Percentiles rank a stretch among this genome's conserved stretches.
These are phyloP conservation scores for Phytophthora foliorum DNA, from an alignment of 352 stramenopile genomes.

Conservation along the genomic window DNA sequence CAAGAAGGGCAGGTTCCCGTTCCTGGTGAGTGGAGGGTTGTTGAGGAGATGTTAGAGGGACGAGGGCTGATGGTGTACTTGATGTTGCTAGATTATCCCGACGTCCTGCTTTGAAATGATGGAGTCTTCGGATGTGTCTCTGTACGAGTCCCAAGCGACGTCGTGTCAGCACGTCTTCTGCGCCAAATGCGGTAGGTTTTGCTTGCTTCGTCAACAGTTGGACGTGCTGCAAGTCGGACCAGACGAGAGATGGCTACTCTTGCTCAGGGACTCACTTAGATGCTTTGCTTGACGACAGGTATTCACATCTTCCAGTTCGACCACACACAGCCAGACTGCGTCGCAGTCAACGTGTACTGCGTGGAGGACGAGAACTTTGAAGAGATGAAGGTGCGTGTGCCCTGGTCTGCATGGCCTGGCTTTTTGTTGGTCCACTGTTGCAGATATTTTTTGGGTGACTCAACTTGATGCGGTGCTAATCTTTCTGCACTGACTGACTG, in stretches of 20 bases:
- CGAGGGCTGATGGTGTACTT: conserved; percentile 5
- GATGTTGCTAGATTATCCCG: conserved; percentile 60
- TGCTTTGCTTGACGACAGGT: conserved; percentile 35
- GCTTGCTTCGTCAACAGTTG: conserved; percentile 13
- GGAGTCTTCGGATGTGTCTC: conserved; percentile 65
- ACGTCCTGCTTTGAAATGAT: conserved; percentile 87
- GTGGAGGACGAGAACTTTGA: conserved; percentile 87
- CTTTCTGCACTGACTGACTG: conserved; percentile 26
- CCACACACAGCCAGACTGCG: conserved; percentile 66
- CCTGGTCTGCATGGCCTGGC: conserved; percentile 3
- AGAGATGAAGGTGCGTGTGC: conserved; percentile 70
- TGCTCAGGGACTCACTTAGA: neutral
- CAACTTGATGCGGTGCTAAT: conserved; percentile 30
- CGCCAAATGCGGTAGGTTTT: conserved; percentile 69
- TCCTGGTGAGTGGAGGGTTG: conserved; percentile 53
- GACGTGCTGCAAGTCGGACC: conserved; percentile 3
- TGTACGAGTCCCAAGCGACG: conserved; percentile 79
- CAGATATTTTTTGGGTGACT: conserved; percentile 21
- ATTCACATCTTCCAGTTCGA: conserved; percentile 92
- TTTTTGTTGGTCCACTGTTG: neutral
- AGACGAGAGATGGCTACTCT: conserved; percentile 23
- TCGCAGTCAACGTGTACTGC: conserved; percentile 87
- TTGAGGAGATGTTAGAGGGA: neutral
- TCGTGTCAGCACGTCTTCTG: conserved; percentile 85
- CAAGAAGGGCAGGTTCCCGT: conserved; percentile 86